Base-by-base conservation (phyloP, 2,329 filamentous ascomycete genomes). In the Catunica adiposa region DNA sequence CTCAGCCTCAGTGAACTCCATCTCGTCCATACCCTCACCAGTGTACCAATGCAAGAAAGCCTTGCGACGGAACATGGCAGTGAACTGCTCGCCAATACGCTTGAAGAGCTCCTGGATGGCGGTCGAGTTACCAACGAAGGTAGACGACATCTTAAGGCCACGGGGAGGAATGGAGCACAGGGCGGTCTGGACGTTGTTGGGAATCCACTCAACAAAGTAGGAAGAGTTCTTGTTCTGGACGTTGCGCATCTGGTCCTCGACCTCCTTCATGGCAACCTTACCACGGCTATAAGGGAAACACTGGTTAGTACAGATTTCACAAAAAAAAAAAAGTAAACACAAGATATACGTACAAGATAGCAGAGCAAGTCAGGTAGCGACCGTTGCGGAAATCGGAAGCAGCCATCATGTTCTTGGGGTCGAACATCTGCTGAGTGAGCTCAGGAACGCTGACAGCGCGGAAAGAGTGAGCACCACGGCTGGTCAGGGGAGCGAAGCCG, bases 21-120 rank as follows among this genome's bases (percentile, higher is more conserved):
- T 97, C 84, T 98, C 92, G 76, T 98, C 92, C 92, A 98, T 98
- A 77, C 92, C 92, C 82, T 98, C 92, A 69, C 89, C 89, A 82
- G 92, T 98, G 78, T 98, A 98, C 92, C 92, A 98, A 80, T 97
- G 92, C 82, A 98, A 87, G 89, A 98, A 98, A 83, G 92, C 92
- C 86, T 97, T 98, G 77, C 92, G 89, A 77, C 92, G 83, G 85
- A 98, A 98, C 92, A 98, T 98, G 71, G 89, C 92, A 76, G 85
- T 89, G 83, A 98, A 98, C 78, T 98, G 92, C 74, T 98, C 92
- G 70, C 92, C 92, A 66, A 98, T 79, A 82, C 92, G 90, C 88
- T 98, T 97, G 86, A 98, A 98, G 66, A 98, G 86, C 79, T 98
- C 92, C 80, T 98, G 92, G 75, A 98, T 98, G 63, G 90, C 94